These are phyloP conservation scores for Suhomyces sp. DNA, from an alignment of 805 yeast species.

Conservation along the genomic window DNA sequence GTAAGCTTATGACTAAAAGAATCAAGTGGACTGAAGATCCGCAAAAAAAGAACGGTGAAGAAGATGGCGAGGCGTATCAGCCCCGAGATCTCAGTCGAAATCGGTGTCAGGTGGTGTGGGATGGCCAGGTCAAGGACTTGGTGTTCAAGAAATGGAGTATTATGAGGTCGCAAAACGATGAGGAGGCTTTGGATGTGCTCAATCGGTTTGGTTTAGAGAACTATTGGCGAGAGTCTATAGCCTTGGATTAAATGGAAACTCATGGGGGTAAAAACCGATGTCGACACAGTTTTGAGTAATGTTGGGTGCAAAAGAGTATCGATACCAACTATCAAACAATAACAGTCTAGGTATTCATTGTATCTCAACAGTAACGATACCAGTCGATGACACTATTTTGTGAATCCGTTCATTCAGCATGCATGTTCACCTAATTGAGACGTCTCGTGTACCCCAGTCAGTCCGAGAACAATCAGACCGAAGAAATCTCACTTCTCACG, in stretches of 20 bases:
- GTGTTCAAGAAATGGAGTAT: slow-evolving; percentile 70
- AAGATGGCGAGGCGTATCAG: slow-evolving; percentile 1
- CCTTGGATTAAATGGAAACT: neutral
- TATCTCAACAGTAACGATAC: too few relatives aligned
- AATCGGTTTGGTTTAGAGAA: slow-evolving; percentile 52
- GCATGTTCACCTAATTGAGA: too few relatives aligned
- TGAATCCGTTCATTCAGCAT: too few relatives aligned
- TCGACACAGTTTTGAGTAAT: too few relatives aligned
- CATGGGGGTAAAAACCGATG: too few relatives aligned
- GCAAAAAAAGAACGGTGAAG: slow-evolving; percentile 18
- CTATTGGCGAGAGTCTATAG: slow-evolving; percentile 49
- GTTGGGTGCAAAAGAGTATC: neutral
- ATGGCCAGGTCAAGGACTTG: slow-evolving; percentile 55
- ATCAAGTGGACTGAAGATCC: slow-evolving; percentile 64
- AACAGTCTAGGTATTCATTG: too few relatives aligned
- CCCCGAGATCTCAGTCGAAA: slow-evolving; percentile 31
- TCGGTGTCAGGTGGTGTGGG: slow-evolving; percentile 59
- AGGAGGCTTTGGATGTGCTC: slow-evolving; percentile 49
- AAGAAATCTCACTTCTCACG: too few relatives aligned
- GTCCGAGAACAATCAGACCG: too few relatives aligned
- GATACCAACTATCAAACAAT: too few relatives aligned
- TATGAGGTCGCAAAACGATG: slow-evolving; percentile 49
- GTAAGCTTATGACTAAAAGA: slow-evolving; percentile 55
- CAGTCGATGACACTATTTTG: too few relatives aligned
- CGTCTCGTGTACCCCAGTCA: too few relatives aligned